Conservation (phyloP, 768 basidiomycete genomes). For the Saitozyma sp. region DNA sequence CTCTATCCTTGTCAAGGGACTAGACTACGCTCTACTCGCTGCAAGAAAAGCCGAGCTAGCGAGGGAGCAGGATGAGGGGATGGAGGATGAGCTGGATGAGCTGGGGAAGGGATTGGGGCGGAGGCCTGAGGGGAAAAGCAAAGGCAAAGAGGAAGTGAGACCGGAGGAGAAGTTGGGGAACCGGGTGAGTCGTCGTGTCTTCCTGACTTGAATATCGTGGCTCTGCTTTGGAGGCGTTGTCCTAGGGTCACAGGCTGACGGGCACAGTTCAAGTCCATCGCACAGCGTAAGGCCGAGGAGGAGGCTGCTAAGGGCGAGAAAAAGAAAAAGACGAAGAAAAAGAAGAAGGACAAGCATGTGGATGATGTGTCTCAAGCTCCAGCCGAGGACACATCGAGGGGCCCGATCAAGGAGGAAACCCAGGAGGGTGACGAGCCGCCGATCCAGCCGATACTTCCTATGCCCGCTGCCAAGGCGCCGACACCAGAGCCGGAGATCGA, state of each 20-base stretch:
- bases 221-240: neutral
- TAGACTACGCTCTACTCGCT: conserved; percentile 82
- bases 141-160: conserved; percentile 26
- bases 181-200: conserved; percentile 27
- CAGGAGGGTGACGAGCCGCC: neutral
- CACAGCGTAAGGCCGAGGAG: conserved; percentile 27
- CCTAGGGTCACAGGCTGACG: conserved; percentile 5
- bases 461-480: too few relatives aligned
- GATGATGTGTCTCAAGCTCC: neutral
- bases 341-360: conserved; percentile 38
- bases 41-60: conserved; percentile 70
- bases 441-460: too few relatives aligned
- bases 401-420: neutral
- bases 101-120: conserved; percentile 63
- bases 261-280: conserved; percentile 48
- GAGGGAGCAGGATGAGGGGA: conserved; percentile 67
- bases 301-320: conserved; percentile 3
- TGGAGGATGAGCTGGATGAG: conserved; percentile 69
- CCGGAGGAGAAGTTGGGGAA: conserved; percentile 35
- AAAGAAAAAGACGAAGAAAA: conserved; percentile 22
- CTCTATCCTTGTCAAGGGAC: conserved; percentile 76
- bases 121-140: conserved; percentile 54
- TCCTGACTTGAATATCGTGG: neutral
- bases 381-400: neutral
- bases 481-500: neutral